These are phyloP conservation scores for Filosporella fistucella DNA, from an alignment of 495 filamentous ascomycete genomes.

Conservation along the genomic window DNA sequence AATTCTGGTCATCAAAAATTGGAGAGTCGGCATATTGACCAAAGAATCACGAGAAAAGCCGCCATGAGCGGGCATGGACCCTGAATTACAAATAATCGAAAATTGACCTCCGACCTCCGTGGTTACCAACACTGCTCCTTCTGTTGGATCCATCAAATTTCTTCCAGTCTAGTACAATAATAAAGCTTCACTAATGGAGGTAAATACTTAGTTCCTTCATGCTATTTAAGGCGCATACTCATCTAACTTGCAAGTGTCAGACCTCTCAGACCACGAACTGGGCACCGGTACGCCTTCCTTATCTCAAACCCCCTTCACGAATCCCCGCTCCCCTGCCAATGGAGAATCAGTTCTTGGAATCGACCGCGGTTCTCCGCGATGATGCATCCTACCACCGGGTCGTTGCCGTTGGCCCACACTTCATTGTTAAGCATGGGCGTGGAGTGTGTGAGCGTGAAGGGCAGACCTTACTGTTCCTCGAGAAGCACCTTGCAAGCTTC, in stretches of 20 bases:
- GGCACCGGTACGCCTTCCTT: constrained; percentile 5
- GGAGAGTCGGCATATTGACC: no score
- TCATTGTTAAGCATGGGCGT: constrained; percentile 21
- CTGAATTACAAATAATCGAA: no score
- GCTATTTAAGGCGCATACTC: background rate
- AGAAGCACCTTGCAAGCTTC: constrained; percentile 13
- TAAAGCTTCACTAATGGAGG: constrained; percentile 5
- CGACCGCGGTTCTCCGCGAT: constrained; percentile 1
- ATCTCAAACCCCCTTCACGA: constrained; percentile 7
- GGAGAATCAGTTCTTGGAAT: constrained; percentile 6
- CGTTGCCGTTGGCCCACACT: constrained; percentile 9
- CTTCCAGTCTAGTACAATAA: no score
- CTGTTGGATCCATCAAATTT: no score
- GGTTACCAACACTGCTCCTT: no score
- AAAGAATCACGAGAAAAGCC: no score
- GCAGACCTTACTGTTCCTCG: constrained; percentile 18
- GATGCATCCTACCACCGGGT: constrained; percentile 7
- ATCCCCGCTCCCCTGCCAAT: constrained; percentile 3
- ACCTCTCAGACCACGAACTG: constrained; percentile 1
- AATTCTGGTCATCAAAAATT: no score
- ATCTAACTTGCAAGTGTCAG: constrained; percentile 1
- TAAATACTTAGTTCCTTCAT: constrained; percentile 2
- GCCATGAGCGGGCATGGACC: no score
- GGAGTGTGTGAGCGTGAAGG: constrained; percentile 15
- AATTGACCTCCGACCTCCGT: no score